phyloP scores from a whole-genome alignment of 2,329 filamentous ascomycete genomes.

The Elsinoe necatrix region DNA sequence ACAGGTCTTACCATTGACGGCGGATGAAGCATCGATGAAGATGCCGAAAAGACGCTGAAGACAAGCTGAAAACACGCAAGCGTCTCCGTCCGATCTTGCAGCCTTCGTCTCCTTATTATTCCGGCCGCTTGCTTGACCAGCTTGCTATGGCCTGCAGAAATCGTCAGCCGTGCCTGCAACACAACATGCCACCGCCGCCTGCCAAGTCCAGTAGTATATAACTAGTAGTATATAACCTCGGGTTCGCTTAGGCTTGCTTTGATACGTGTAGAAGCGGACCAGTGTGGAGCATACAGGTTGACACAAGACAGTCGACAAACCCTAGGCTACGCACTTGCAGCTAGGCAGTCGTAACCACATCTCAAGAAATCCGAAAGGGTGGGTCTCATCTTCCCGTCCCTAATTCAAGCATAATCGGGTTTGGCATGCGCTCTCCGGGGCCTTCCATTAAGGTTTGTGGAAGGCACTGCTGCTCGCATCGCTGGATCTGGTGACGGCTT shows the following conservation, averaged over 20 bases:
- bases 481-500: not conserved
- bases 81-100: not conserved
- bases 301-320: not conserved
- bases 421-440: not conserved
- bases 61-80: not conserved
- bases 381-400: not conserved
- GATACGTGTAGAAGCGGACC: no score
- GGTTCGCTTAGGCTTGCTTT: not conserved
- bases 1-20: not conserved
- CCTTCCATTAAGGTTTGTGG: not conserved
- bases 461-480: not conserved
- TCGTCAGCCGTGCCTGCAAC: not conserved
- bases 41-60: not conserved
- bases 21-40: no score
- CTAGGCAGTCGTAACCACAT: constrained; percentile 1
- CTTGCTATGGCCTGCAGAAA: constrained; percentile 2
- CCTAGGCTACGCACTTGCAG: not conserved
- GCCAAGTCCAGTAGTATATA: not conserved
- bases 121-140: not conserved
- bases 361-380: not conserved
- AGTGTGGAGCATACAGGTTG: not conserved
- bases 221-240: no score
- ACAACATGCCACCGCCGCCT: not conserved
- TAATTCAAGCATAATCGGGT: constrained; percentile 7
- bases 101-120: not conserved